A percentile compares a stretch with the other conserved stretches of the same genome.
These are phyloP conservation scores for Eryngium alpinum DNA, from an alignment of 140 eudicot species.

Conservation along the genomic window DNA sequence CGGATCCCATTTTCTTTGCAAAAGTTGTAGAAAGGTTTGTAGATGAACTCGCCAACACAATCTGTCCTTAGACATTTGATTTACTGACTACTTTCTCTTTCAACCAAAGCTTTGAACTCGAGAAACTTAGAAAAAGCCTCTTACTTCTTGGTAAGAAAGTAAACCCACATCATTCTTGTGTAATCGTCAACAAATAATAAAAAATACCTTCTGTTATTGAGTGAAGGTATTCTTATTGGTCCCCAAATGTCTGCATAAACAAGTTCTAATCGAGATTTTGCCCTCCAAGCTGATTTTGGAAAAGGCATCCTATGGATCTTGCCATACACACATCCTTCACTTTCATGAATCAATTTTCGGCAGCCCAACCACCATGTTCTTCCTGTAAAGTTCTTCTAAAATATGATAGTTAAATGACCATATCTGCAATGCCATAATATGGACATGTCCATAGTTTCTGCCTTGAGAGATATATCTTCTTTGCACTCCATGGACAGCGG, in stretches of 20 bases:
- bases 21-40: not conserved
- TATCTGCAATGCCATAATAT: constrained; percentile 20
- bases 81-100: not conserved
- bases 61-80: not conserved
- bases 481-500: not conserved
- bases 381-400: not conserved
- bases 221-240: constrained; percentile 3
- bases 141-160: not conserved
- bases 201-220: not conserved
- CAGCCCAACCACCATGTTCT: constrained; percentile 22
- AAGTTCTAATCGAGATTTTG: not conserved
- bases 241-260: constrained; percentile 10
- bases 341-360: not conserved
- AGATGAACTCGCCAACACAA: not conserved
- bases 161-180: constrained; percentile 10
- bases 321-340: constrained; percentile 12
- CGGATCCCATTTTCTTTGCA: constrained; percentile 13
- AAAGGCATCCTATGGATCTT: constrained; percentile 1
- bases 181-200: constrained; percentile 11
- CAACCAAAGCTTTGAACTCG: constrained; percentile 1
- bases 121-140: constrained; percentile 1
- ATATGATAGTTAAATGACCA: constrained; percentile 12
- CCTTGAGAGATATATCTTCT: not conserved
- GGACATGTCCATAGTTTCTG: not conserved
- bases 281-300: constrained; percentile 3